Percentiles rank a stretch among this genome's conserved stretches.
Conservation (phyloP, 805 yeast species). For the Teunomyces lycoperdinae region DNA sequence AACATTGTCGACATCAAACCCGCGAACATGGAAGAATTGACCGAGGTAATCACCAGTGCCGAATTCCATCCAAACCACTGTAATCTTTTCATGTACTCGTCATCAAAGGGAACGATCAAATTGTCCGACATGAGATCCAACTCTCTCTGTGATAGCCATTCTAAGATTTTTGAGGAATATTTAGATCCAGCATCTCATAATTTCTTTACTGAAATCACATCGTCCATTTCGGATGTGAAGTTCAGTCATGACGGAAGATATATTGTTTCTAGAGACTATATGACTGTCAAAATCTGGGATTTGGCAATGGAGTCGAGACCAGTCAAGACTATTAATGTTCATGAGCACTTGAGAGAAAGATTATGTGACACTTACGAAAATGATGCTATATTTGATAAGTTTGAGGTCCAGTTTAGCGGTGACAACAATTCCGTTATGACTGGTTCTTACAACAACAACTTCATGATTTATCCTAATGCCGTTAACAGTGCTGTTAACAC, state of each 20-base stretch:
- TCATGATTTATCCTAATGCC: conserved; percentile 92
- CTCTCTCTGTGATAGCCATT: conserved; percentile 88
- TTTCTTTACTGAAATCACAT: conserved; percentile 95
- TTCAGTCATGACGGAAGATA: conserved; percentile 90
- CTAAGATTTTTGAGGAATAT: conserved; percentile 87
- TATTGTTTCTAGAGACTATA: conserved; percentile 94
- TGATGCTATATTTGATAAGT: conserved; percentile 97
- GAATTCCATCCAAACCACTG: conserved; percentile 94
- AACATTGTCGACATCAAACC: conserved; percentile 98
- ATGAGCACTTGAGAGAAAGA: conserved; percentile 89
- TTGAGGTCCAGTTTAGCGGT: conserved; percentile 93
- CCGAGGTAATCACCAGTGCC: conserved; percentile 95
- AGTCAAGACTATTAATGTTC: conserved; percentile 88
- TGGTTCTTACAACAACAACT: conserved; percentile 95
- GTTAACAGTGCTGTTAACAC: conserved; percentile 27
- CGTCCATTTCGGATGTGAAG: conserved; percentile 89
- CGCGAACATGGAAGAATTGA: conserved; percentile 96
- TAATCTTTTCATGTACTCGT: conserved; percentile 91
- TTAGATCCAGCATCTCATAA: conserved; percentile 90
- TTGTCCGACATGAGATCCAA: conserved; percentile 95
- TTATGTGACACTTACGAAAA: conserved; percentile 97
- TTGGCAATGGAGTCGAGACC: conserved; percentile 96
- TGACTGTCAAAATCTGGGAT: conserved; percentile 98
- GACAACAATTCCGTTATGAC: conserved; percentile 92
- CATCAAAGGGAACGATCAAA: conserved; percentile 93